Evolutionary conservation across 2,329 filamentous ascomycete species (phyloP).

Genomic region (Xylaria arbuscula): DNA sequence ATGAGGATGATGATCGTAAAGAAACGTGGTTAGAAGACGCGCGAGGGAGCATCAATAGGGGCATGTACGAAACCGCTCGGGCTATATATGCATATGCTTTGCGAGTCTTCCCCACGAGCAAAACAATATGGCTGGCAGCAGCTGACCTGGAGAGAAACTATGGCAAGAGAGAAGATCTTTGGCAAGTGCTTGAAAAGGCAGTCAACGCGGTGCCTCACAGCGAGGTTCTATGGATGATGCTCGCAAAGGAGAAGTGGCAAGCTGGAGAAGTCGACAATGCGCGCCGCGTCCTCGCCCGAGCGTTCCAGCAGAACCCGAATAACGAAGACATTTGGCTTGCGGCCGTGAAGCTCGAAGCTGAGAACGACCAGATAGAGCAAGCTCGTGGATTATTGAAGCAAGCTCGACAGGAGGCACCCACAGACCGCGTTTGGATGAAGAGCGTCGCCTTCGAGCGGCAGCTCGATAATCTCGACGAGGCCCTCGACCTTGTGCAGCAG

Average conservation of each 20-base stretch:
- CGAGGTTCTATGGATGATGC: conserved; percentile 94
- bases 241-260: conserved; percentile 94
- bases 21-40: conserved; percentile 97
- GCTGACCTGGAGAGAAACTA: conserved; percentile 92
- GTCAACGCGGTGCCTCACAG: conserved; percentile 93
- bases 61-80: conserved; percentile 87
- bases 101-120: conserved; percentile 88
- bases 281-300: conserved; percentile 83
- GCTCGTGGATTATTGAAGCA: conserved; percentile 84
- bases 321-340: conserved; percentile 99
- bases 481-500: conserved; percentile 87
- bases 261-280: conserved; percentile 88
- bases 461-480: conserved; percentile 79
- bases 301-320: conserved; percentile 94
- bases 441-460: conserved; percentile 93
- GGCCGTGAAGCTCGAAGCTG: conserved; percentile 94
- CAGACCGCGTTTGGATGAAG: conserved; percentile 97
- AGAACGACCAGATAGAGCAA: conserved; percentile 83
- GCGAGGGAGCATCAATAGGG: conserved; percentile 80
- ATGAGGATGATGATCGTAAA: conserved; percentile 96
- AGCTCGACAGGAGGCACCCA: conserved; percentile 88
- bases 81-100: conserved; percentile 94
- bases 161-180: conserved; percentile 83
- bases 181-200: conserved; percentile 88
- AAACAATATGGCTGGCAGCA: conserved; percentile 88